phyloP scores from a whole-genome alignment of 2,329 filamentous ascomycete species.

The Fusarium napiforme region DNA sequence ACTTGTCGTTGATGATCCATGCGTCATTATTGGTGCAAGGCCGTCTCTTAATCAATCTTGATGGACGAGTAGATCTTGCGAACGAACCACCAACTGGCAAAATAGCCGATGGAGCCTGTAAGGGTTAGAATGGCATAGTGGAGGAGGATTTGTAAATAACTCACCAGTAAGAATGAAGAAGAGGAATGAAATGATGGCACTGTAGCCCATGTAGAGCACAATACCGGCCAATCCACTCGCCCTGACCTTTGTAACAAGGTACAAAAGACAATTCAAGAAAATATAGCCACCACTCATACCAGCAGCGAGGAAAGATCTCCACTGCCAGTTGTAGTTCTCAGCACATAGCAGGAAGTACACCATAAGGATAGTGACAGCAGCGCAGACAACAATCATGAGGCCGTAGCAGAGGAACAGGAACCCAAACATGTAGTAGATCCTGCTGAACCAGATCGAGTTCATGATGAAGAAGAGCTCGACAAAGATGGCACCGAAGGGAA shows the following conservation, averaged over 20 bases:
- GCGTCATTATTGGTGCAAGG: background rate
- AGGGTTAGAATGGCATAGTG: constrained; percentile 26
- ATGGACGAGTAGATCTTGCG: constrained; percentile 96
- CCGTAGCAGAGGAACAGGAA: constrained; percentile 98
- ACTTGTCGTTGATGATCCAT: constrained; percentile 21
- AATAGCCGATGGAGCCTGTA: constrained; percentile 92
- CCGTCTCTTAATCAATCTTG: constrained; percentile 81
- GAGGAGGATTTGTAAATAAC: background rate
- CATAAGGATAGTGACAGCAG: constrained; percentile 90
- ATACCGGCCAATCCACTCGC: constrained; percentile 86
- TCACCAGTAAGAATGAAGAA: constrained; percentile 95
- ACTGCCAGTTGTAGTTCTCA: constrained; percentile 99
- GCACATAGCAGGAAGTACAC: constrained; percentile 96
- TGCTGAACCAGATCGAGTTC: constrained; percentile 98
- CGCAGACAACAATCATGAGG: constrained; percentile 95
- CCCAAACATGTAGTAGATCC: constrained; percentile 99
- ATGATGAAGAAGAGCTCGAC: constrained; percentile 99
- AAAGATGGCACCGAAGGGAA: constrained; percentile 96
- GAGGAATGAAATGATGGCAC: constrained; percentile 85
- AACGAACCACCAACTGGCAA: constrained; percentile 93
- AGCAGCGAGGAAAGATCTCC: constrained; percentile 91
- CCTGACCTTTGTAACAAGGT: constrained; percentile 88
- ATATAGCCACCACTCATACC: constrained; percentile 93
- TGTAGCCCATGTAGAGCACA: constrained; percentile 94
- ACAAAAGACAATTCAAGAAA: constrained; percentile 89